phyloP scores from a whole-genome alignment of 805 yeast genomes.

The Ogataea wickerhamii region DNA sequence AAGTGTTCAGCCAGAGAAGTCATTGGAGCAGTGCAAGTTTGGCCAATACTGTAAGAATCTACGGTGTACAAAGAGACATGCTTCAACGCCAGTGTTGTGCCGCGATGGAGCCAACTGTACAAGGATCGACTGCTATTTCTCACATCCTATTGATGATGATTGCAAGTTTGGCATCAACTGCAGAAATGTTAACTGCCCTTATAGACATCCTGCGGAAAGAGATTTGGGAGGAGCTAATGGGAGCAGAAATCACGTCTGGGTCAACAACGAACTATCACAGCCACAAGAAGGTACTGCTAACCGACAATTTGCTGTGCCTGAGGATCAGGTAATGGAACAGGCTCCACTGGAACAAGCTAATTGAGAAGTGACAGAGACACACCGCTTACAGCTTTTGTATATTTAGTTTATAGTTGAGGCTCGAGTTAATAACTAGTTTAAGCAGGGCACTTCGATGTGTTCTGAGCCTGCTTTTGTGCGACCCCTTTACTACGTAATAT shows the following conservation, averaged over 20 bases:
- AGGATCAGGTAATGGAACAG: slow-evolving; percentile 66
- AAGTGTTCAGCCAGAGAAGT: slow-evolving; percentile 36
- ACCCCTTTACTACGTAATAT: no score
- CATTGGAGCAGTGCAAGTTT: slow-evolving; percentile 79
- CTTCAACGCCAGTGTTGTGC: slow-evolving; percentile 67
- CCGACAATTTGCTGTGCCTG: slow-evolving; percentile 76
- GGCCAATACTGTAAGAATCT: slow-evolving; percentile 73
- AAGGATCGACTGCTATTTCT: slow-evolving; percentile 75
- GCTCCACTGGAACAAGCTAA: slow-evolving; percentile 47
- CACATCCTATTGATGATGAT: slow-evolving; percentile 75
- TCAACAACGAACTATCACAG: slow-evolving; percentile 20
- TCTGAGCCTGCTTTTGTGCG: no score
- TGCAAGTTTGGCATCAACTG: slow-evolving; percentile 82
- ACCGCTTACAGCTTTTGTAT: background rate
- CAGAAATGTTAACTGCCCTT: slow-evolving; percentile 66
- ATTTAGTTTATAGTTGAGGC: slow-evolving; percentile 1
- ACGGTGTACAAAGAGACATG: slow-evolving; percentile 82
- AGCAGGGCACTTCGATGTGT: background rate
- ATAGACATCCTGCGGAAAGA: slow-evolving; percentile 80
- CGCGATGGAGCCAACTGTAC: slow-evolving; percentile 79
- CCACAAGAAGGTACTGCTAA: slow-evolving; percentile 42
- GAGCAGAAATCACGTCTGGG: slow-evolving; percentile 32
- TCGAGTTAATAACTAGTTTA: background rate
- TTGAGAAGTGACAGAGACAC: background rate
- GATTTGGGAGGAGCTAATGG: slow-evolving; percentile 27